Conservation (phyloP, 371 early-diverging fungal genomes). For the Dichotomocladium elegans region DNA sequence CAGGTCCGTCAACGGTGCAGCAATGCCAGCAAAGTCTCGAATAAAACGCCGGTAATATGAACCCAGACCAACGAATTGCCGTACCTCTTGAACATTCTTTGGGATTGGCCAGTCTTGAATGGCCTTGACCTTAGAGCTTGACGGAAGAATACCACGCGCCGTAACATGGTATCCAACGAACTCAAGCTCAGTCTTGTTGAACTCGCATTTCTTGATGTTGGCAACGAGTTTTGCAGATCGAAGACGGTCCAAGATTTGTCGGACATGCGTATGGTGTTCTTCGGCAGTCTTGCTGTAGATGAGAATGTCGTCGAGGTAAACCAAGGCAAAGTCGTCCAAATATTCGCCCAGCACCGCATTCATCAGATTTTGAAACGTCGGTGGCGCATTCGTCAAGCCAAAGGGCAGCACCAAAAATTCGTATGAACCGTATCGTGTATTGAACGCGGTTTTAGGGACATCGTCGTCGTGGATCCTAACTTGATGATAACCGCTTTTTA, state of each 20-base stretch:
- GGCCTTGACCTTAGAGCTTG: slow-evolving; percentile 21
- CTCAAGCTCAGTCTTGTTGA: slow-evolving; percentile 22
- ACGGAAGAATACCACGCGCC: slow-evolving; percentile 20
- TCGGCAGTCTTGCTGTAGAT: slow-evolving; percentile 45
- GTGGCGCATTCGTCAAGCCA: slow-evolving; percentile 33
- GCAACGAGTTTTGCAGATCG: slow-evolving; percentile 22
- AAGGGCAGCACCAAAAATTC: slow-evolving; percentile 51
- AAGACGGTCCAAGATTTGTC: slow-evolving; percentile 30
- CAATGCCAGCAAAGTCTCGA: neutral
- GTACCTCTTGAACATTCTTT: slow-evolving; percentile 27
- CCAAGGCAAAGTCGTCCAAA: slow-evolving; percentile 39
- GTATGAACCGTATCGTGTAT: slow-evolving; percentile 35
- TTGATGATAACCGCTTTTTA: slow-evolving; percentile 34
- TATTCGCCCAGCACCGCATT: slow-evolving; percentile 45
- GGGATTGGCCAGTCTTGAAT: slow-evolving; percentile 33
- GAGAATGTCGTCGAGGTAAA: slow-evolving; percentile 58
- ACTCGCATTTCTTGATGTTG: slow-evolving; percentile 51
- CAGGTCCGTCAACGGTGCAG: neutral
- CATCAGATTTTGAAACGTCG: slow-evolving; percentile 41
- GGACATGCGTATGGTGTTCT: slow-evolving; percentile 32
- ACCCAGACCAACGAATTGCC: slow-evolving; percentile 25
- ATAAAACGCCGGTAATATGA: slow-evolving; percentile 15
- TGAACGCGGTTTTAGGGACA: slow-evolving; percentile 20
- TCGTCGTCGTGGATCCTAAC: slow-evolving; percentile 7
- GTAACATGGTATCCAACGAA: slow-evolving; percentile 39